Conservation (phyloP, 2,329 filamentous ascomycete genomes). For the Zymoseptoria crescenta region DNA sequence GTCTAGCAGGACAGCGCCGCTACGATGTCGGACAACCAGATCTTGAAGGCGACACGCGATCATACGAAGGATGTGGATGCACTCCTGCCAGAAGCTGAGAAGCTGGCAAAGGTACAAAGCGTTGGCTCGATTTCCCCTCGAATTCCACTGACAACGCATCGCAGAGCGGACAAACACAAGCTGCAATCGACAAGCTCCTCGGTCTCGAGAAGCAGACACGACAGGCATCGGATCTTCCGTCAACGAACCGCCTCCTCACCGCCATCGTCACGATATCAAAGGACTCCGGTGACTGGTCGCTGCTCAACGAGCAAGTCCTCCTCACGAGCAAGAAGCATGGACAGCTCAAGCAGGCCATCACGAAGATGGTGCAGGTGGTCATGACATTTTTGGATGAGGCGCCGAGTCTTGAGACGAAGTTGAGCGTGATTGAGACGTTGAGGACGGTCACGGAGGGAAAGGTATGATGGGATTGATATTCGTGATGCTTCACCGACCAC, state of each 20-base stretch:
- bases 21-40: slow-evolving; percentile 65
- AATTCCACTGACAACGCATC: slow-evolving; percentile 18
- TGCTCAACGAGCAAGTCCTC: slow-evolving; percentile 93
- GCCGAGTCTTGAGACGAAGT: slow-evolving; percentile 76
- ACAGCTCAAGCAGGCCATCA: slow-evolving; percentile 97
- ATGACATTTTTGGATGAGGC: slow-evolving; percentile 86
- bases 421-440: slow-evolving; percentile 88
- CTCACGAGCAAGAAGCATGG: slow-evolving; percentile 98
- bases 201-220: slow-evolving; percentile 92
- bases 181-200: slow-evolving; percentile 87
- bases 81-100: slow-evolving; percentile 81
- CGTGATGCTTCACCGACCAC: neutral
- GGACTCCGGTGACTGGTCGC: slow-evolving; percentile 81
- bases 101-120: slow-evolving; percentile 52
- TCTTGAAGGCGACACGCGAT: slow-evolving; percentile 95
- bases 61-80: slow-evolving; percentile 93
- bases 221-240: slow-evolving; percentile 93
- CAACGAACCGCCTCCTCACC: slow-evolving; percentile 81
- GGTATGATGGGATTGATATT: slow-evolving; percentile 36
- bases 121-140: neutral
- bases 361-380: slow-evolving; percentile 96
- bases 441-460: slow-evolving; percentile 97
- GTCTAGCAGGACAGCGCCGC: neutral
- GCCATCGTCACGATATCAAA: slow-evolving; percentile 92
- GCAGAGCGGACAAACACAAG: slow-evolving; percentile 64